Conservation (phyloP, 495 filamentous ascomycete genomes). For the Penicillium crystallinum region DNA sequence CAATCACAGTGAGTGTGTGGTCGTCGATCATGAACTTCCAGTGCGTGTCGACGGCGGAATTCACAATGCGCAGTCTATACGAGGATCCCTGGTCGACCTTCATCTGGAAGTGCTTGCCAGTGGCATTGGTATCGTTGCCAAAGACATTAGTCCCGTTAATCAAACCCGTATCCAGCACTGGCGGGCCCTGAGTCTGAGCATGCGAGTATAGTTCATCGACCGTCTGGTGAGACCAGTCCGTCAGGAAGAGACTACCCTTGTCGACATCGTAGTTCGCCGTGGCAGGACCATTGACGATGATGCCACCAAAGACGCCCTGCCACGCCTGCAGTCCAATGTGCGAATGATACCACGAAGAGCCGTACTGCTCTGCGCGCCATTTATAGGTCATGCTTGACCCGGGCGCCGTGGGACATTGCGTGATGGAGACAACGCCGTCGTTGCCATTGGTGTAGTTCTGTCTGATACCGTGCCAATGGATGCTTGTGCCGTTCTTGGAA, state of each 20-base stretch:
- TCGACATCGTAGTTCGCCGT: conserved; percentile 52
- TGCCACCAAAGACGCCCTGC: conserved; percentile 32
- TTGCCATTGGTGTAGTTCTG: conserved; percentile 44
- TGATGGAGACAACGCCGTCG: conserved; percentile 62
- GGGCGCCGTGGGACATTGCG: conserved; percentile 63
- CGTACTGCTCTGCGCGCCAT: conserved; percentile 67
- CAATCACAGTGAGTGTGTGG: conserved; percentile 44
- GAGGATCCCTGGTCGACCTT: conserved; percentile 36
- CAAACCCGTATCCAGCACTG: conserved; percentile 37
- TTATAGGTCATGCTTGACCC: conserved; percentile 62
- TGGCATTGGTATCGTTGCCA: conserved; percentile 22
- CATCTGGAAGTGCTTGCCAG: conserved; percentile 37
- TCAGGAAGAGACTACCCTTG: conserved; percentile 17
- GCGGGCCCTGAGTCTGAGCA: conserved; percentile 14
- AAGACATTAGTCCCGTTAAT: conserved; percentile 52
- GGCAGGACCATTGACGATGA: conserved; percentile 43
- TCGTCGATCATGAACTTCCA: conserved; percentile 47
- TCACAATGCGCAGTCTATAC: conserved; percentile 47
- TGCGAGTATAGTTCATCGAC: conserved; percentile 14
- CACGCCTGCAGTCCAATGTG: conserved; percentile 61
- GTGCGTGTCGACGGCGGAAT: conserved; percentile 41
- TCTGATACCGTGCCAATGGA: conserved; percentile 48
- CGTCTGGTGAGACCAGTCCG: conserved; percentile 21
- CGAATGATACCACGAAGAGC: conserved; percentile 78
- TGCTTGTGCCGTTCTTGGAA: conserved; percentile 49